Evolutionary conservation across 805 yeast species (phyloP), one percentile per base, ranked within the genome.

Genomic region (Kodamaea fukazawae): DNA sequence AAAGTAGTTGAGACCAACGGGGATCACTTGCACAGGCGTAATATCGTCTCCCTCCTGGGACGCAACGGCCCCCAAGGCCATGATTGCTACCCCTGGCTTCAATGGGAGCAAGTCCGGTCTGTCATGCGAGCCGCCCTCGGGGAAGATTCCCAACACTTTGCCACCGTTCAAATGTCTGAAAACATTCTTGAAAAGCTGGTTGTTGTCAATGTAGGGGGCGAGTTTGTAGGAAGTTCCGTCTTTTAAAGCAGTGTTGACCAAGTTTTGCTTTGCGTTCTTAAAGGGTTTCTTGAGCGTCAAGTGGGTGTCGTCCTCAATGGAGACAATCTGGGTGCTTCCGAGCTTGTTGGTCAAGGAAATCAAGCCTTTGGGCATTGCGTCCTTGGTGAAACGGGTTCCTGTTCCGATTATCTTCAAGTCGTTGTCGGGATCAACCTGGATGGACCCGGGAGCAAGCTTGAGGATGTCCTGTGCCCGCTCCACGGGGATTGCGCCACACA

Each of bases 81-180:
- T 68, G 12, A 68, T 61, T 3, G 73, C 73, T 16, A 68, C 73
- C 1, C 73, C 73, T 0, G 73, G 71, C 41, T 67, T 68, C 42
- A 68, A 54, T 12, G 73, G 73, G 29, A 67, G 54, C 36, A 68
- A 58, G 34, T 63, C 66, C 2, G 72, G 63, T 22, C 73, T 46
- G 44, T 68, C 73, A 42, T 68, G 73, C 28, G 67, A 63, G 5
- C 73, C 73, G 9, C 73, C 73, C 43, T 68, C 73, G 7, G 73
- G 73, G 41, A 68, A 68, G 11, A 67, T 63, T 2, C 73, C 73
- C 40, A 68, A 49, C 1, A 60, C 61, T 16, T 56, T 53, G 8
- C 65, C 65, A 5, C 35, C 40, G 36, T 61, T 61, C 38, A 67
- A 57, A 38, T 65, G 70, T 35, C 53, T 50, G 47, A 63, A 68